Percentiles rank a stretch among this genome's conserved stretches.
These are phyloP conservation scores for Clarireedia monteithiana DNA, from an alignment of 2,329 filamentous ascomycete genomes.

Conservation along the genomic window DNA sequence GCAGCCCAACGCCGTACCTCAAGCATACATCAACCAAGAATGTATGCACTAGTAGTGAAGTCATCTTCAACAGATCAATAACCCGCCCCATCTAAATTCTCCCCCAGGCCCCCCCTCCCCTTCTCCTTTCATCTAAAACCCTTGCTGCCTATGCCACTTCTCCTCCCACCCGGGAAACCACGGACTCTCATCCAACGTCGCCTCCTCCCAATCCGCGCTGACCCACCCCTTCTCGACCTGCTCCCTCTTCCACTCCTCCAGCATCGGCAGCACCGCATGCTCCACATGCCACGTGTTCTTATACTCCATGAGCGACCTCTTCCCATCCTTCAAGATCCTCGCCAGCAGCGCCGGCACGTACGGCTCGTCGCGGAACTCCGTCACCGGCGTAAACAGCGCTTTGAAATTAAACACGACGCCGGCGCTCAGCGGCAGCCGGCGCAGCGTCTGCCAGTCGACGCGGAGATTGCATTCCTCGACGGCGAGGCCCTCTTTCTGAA, in stretches of 20 bases:
- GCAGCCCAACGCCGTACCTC: too few species aligned
- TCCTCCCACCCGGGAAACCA: slow-evolving; percentile 71
- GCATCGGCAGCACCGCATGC: slow-evolving; percentile 57
- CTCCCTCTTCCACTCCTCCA: slow-evolving; percentile 56
- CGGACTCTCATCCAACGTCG: slow-evolving; percentile 66
- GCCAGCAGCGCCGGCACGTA: slow-evolving; percentile 61
- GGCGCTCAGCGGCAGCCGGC: slow-evolving; percentile 67
- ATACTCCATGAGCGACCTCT: slow-evolving; percentile 65
- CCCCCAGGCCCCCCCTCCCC: too few species aligned
- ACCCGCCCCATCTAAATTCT: too few species aligned
- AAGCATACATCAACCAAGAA: neutral
- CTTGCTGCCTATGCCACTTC: slow-evolving; percentile 62
- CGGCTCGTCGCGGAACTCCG: slow-evolving; percentile 62
- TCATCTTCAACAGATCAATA: too few species aligned
- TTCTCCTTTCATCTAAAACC: slow-evolving; percentile 33
- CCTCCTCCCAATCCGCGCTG: slow-evolving; percentile 40
- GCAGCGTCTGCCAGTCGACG: slow-evolving; percentile 83
- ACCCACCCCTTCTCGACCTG: slow-evolving; percentile 56
- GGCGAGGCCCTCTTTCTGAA: slow-evolving; percentile 48
- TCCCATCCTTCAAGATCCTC: slow-evolving; percentile 64
- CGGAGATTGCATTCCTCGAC: slow-evolving; percentile 58
- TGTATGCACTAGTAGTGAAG: too few species aligned
- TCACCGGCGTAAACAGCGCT: slow-evolving; percentile 69
- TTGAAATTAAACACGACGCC: slow-evolving; percentile 85
- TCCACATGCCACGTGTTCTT: slow-evolving; percentile 78